Evolutionary conservation across 306 rosid species (phyloP), one percentile per base, ranked within the genome.

Genomic region (Cajanus cajan): DNA sequence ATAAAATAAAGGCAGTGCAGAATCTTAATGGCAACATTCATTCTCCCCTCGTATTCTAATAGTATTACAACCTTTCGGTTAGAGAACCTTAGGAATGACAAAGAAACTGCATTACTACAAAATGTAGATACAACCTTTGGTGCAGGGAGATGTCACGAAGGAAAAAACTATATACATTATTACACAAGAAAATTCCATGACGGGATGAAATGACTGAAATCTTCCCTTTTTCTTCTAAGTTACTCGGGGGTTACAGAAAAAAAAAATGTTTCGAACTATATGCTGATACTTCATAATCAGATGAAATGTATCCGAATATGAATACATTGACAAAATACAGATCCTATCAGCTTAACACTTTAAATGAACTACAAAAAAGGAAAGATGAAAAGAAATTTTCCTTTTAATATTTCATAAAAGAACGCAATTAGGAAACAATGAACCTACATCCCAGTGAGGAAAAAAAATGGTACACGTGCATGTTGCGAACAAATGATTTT

Each of bases 401-500:
- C 73, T 68, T 75, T 69, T 22, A 48, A 83, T 71, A 77, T 68
- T 68, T 73, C 80, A 70, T 18, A 79, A 58, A 84, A 80, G 80
- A 67, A 72, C 58, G 52, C 73, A 78, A 80, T 75, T 70, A 68
- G 66, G 82, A 78, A 84, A 59, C 80, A 85, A 51, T 75, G 82
- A 77, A 65, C 76, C 81, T 84, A 82, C 83, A 72, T 85, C 80
- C 81, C 77, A 25, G 78, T 82, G 43, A 77, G 24, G 22, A 9
- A 24, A 76, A 71, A 85, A 80, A 84, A 85, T 79, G 72, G 80
- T 84, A 82, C 78, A 45, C 48, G 58, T 34, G 88, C 82, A 71
- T 55, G 73, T 82, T 82, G 87, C 77, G 45, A 90, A 90, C 79
- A 82, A 88, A 87, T 86, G 86, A 80, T 80, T 85, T 76, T 78